These are phyloP conservation scores for Arabis hirsuta DNA, from an alignment of 345 rosid species.

Conservation along the genomic window DNA sequence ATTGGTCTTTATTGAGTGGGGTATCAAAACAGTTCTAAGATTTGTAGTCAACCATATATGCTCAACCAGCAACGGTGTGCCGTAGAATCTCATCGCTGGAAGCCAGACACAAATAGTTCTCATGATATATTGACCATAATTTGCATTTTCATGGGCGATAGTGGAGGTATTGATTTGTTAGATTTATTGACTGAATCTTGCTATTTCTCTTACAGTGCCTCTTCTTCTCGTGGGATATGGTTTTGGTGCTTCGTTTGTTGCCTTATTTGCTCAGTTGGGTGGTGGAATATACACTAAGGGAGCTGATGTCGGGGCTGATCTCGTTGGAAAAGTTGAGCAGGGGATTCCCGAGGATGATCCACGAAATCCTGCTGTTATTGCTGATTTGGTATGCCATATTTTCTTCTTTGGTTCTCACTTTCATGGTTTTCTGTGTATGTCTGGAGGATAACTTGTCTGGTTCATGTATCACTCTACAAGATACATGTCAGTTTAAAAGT, in stretches of 20 bases:
- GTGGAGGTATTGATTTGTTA: conserved; percentile 27
- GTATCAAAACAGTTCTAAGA: conserved; percentile 2
- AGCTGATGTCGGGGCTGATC: conserved; percentile 99
- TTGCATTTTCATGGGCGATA: conserved; percentile 2
- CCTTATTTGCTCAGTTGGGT: conserved; percentile 99
- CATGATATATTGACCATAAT: conserved; percentile 3
- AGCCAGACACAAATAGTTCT: background rate
- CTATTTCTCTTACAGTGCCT: conserved; percentile 69
- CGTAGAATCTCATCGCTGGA: conserved; percentile 7
- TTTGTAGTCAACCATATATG: conserved; percentile 11
- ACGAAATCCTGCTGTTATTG: conserved; percentile 97
- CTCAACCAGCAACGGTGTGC: conserved; percentile 9
- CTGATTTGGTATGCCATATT: conserved; percentile 77
- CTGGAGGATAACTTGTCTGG: conserved; percentile 6
- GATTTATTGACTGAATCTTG: conserved; percentile 36
- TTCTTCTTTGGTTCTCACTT: conserved; percentile 19
- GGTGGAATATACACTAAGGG: conserved; percentile 99
- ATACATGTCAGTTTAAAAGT: background rate
- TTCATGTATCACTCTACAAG: conserved; percentile 12
- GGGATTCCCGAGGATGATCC: conserved; percentile 99
- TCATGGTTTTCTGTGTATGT: conserved; percentile 13
- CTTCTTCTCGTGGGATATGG: conserved; percentile 99
- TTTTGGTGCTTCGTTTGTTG: conserved; percentile 99
- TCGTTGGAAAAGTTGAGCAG: conserved; percentile 99
- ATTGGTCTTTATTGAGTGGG: conserved; percentile 5